Percentiles rank a stretch among this genome's conserved stretches.
phyloP scores from a whole-genome alignment of 208 protist species.

The Acanthamoeba triangularis region DNA sequence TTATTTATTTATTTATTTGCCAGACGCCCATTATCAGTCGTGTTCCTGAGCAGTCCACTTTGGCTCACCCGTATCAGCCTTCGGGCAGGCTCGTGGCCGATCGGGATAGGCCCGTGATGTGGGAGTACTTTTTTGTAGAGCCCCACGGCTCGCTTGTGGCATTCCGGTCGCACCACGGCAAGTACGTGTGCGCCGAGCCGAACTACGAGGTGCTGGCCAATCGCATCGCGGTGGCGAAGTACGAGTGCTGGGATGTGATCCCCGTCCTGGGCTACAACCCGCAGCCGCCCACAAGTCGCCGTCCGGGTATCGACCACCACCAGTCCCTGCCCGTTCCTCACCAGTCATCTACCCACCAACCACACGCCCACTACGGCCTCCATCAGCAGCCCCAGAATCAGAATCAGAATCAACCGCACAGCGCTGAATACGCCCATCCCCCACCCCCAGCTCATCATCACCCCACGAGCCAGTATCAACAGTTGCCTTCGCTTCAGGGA shows the following conservation, averaged over 20 bases:
- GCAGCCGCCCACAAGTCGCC: not conserved
- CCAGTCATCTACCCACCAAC: not conserved
- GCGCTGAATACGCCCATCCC: too few species aligned
- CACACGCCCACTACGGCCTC: not conserved
- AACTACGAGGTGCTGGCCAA: slow-evolving; percentile 67
- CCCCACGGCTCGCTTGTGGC: not conserved
- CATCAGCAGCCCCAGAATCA: not conserved
- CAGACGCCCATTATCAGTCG: too few species aligned
- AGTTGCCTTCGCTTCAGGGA: too few species aligned
- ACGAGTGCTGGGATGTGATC: slow-evolving; percentile 27
- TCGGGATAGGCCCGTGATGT: not conserved
- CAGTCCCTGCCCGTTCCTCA: not conserved
- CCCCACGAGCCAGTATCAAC: too few species aligned
- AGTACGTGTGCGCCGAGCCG: slow-evolving; percentile 71
- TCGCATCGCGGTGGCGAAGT: not conserved
- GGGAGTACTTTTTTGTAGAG: not conserved
- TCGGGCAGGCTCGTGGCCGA: not conserved
- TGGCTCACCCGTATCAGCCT: not conserved
- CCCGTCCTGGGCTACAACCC: not conserved
- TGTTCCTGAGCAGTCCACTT: not conserved
- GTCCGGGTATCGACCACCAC: not conserved
- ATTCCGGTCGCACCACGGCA: slow-evolving; percentile 59
- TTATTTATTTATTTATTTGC: not conserved
- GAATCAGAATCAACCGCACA: too few species aligned
- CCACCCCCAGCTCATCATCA: too few species aligned